phyloP scores from a whole-genome alignment of 495 filamentous ascomycete species.

The Niebla homalea region DNA sequence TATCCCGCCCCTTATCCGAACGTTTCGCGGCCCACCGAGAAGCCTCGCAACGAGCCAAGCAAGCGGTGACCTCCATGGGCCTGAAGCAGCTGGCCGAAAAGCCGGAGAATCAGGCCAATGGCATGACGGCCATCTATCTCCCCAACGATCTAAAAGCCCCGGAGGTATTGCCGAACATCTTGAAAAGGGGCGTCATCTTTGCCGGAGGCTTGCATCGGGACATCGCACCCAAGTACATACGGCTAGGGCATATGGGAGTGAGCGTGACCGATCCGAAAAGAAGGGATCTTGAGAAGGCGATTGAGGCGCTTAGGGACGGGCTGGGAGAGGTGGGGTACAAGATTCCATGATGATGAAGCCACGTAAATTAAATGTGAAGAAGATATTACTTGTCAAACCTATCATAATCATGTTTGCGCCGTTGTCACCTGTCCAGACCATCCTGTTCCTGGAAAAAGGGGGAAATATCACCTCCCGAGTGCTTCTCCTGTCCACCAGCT shows the following conservation, averaged over 20 bases:
- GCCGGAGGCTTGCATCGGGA: slow-evolving; percentile 90
- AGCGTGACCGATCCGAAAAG: slow-evolving; percentile 48
- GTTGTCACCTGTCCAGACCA: too few species aligned
- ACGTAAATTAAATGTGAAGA: too few species aligned
- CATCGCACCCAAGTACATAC: slow-evolving; percentile 56
- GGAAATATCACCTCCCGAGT: too few species aligned
- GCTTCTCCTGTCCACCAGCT: too few species aligned
- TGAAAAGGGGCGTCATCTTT: slow-evolving; percentile 86
- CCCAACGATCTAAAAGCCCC: slow-evolving; percentile 68
- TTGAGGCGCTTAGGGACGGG: slow-evolving; percentile 60
- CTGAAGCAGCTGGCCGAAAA: slow-evolving; percentile 73
- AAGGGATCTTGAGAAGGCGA: slow-evolving; percentile 67
- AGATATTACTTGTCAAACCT: too few species aligned
- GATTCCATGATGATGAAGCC: neutral
- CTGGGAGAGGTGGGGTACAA: slow-evolving; percentile 45
- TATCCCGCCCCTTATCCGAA: slow-evolving; percentile 59
- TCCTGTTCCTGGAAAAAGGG: too few species aligned
- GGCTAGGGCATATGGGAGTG: slow-evolving; percentile 93
- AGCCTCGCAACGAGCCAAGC: slow-evolving; percentile 71
- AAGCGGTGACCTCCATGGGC: slow-evolving; percentile 61
- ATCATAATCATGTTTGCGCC: too few species aligned
- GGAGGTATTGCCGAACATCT: slow-evolving; percentile 70
- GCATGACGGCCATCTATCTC: slow-evolving; percentile 95
- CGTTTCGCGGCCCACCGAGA: slow-evolving; percentile 67
- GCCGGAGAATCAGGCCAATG: slow-evolving; percentile 83